These are phyloP conservation scores for Didymellaceae sp. DNA, from an alignment of 2,329 filamentous ascomycete genomes.

Conservation along the genomic window DNA sequence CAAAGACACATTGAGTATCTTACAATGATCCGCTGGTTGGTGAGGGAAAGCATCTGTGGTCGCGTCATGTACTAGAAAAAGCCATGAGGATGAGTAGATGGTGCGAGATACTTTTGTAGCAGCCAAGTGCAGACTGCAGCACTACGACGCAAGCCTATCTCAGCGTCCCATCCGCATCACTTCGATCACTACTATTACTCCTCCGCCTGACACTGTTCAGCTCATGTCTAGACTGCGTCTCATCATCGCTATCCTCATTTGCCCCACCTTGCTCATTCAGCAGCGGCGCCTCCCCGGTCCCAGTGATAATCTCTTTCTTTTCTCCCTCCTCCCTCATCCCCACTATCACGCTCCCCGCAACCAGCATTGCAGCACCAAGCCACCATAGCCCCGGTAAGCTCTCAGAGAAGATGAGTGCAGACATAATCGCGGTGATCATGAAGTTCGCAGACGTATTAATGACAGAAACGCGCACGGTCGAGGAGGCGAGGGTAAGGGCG, in stretches of 20 bases:
- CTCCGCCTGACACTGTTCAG: slow-evolving; percentile 35
- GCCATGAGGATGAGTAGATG: too few species aligned
- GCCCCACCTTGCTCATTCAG: slow-evolving; percentile 24
- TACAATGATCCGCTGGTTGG: too few species aligned
- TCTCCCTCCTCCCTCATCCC: slow-evolving; percentile 68
- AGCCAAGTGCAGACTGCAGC: not conserved
- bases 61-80: too few species aligned
- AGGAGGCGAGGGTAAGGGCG: slow-evolving; percentile 74
- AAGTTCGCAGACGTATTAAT: slow-evolving; percentile 86
- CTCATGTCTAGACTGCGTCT: slow-evolving; percentile 35
- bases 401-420: slow-evolving; percentile 74
- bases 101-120: too few species aligned
- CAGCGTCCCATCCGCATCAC: slow-evolving; percentile 42
- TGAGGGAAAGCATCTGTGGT: too few species aligned
- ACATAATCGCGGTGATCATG: slow-evolving; percentile 76
- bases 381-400: slow-evolving; percentile 76
- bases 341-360: slow-evolving; percentile 79
- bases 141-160: slow-evolving; percentile 34
- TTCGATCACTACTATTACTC: slow-evolving; percentile 15
- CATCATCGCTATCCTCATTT: slow-evolving; percentile 46
- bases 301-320: slow-evolving; percentile 38
- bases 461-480: slow-evolving; percentile 80
- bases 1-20: too few species aligned
- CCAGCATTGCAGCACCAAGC: slow-evolving; percentile 73
- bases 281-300: slow-evolving; percentile 30